These are phyloP conservation scores for Mrakia frigida DNA, from an alignment of 768 basidiomycete genomes.

Conservation along the genomic window DNA sequence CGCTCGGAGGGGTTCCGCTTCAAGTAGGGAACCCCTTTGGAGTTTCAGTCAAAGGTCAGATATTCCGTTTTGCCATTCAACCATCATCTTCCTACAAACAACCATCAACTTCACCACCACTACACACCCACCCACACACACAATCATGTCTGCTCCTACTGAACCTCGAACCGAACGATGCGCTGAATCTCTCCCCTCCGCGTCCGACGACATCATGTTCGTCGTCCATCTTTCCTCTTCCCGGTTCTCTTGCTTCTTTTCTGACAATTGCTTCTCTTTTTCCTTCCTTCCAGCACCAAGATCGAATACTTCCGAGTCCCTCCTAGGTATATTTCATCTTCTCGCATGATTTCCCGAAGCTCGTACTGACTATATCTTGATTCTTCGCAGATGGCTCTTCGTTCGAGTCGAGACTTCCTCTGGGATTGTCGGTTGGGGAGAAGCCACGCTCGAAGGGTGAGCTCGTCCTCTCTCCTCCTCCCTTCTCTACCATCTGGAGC, in stretches of 20 bases:
- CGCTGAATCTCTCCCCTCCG: neutral
- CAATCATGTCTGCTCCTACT: neutral
- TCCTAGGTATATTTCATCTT: neutral
- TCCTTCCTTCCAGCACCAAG: constrained; percentile 34
- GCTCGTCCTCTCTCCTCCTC: neutral
- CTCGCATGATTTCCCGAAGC: neutral
- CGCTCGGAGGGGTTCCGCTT: no score
- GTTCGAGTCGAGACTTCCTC: constrained; percentile 61
- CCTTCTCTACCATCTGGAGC: neutral
- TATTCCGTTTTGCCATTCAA: no score
- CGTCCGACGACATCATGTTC: neutral
- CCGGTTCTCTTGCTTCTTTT: neutral
- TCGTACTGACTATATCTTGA: neutral
- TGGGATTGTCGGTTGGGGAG: constrained; percentile 67
- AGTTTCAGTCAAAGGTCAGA: no score
- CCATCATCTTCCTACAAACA: neutral
- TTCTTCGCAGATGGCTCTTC: constrained; percentile 50
- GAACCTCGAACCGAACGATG: neutral
- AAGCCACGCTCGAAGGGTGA: constrained; percentile 56
- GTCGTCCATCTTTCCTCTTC: neutral
- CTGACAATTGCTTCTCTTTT: neutral
- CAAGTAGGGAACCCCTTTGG: no score
- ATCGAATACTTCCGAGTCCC: constrained; percentile 47
- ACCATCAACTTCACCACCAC: neutral
- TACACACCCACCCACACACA: no score